A percentile compares a stretch with the other conserved stretches of the same genome.
Conservation (phyloP, 2,329 filamentous ascomycete genomes). For the Neofusicoccum kwambonambiense region DNA sequence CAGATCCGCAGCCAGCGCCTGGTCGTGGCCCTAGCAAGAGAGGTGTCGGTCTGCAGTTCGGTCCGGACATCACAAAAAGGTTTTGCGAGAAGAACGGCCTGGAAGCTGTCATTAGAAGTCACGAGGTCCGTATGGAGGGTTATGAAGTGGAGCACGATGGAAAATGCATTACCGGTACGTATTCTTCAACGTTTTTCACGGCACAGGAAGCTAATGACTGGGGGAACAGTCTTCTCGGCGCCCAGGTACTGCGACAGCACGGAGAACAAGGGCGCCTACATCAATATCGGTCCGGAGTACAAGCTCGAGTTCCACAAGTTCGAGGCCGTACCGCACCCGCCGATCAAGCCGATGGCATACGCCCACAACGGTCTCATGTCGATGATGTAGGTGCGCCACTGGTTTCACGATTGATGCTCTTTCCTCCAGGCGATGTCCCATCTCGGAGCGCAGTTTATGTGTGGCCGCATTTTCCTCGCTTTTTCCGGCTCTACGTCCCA, state of each 20-base stretch:
- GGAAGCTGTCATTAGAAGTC: slow-evolving; percentile 91
- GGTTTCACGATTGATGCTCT: neutral
- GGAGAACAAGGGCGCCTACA: slow-evolving; percentile 97
- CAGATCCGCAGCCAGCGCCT: slow-evolving; percentile 82
- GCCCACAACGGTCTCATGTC: slow-evolving; percentile 77
- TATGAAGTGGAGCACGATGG: slow-evolving; percentile 98
- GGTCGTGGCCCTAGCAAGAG: slow-evolving; percentile 94
- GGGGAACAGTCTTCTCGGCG: slow-evolving; percentile 77
- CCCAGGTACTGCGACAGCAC: slow-evolving; percentile 97
- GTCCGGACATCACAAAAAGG: slow-evolving; percentile 89
- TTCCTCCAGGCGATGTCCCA: slow-evolving; percentile 4
- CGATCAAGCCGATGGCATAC: slow-evolving; percentile 93
- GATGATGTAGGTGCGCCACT: slow-evolving; percentile 57
- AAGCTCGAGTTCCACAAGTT: slow-evolving; percentile 93
- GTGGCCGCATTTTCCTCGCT: neutral
- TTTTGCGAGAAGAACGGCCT: slow-evolving; percentile 97
- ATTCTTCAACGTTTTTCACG: neutral
- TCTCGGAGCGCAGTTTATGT: neutral
- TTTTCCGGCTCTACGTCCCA: neutral
- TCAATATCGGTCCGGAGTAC: slow-evolving; percentile 90
- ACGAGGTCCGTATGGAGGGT: slow-evolving; percentile 98
- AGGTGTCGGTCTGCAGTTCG: slow-evolving; percentile 94
- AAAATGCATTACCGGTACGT: slow-evolving; percentile 83
- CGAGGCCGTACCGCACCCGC: slow-evolving; percentile 91
- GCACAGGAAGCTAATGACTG: no score